A percentile compares a stretch with the other conserved stretches of the same genome.
Evolutionary conservation across 768 basidiomycete species (phyloP).

Genomic region (Leccinum variicolor): DNA sequence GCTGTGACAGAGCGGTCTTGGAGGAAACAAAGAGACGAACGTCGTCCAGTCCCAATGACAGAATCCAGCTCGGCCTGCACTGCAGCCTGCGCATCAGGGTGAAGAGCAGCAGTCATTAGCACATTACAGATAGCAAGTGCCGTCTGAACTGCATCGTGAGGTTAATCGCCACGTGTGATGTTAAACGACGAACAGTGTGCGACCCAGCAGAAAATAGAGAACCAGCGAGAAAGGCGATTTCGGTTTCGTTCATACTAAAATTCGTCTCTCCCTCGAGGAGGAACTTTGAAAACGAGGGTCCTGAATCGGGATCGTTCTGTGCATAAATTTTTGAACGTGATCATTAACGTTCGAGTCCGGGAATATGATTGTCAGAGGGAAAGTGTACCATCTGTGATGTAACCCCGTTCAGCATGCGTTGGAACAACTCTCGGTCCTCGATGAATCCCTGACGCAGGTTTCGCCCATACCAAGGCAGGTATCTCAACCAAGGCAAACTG

Average conservation of each 20-base stretch:
- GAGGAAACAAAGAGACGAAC: neutral
- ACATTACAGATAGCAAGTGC: constrained; percentile 46
- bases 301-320: constrained; percentile 15
- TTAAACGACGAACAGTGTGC: constrained; percentile 37
- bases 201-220: constrained; percentile 56
- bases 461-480: constrained; percentile 58
- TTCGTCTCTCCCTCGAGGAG: constrained; percentile 47
- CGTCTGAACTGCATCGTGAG: constrained; percentile 24
- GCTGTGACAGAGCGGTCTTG: no score
- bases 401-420: constrained; percentile 41
- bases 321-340: neutral
- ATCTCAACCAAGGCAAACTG: constrained; percentile 29
- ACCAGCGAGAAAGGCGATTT: constrained; percentile 56
- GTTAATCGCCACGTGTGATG: neutral
- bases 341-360: neutral
- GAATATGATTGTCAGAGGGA: neutral
- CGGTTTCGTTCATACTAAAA: constrained; percentile 46
- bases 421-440: constrained; percentile 47
- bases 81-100: constrained; percentile 44
- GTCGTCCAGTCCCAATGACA: constrained; percentile 38
- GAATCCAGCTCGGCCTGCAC: constrained; percentile 53
- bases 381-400: constrained; percentile 37
- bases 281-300: constrained; percentile 50
- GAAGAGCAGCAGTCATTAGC: constrained; percentile 46
- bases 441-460: constrained; percentile 49